Evolutionary conservation across 257 asterid genomes (phyloP).

Genomic region (Solanum peruvianum): DNA sequence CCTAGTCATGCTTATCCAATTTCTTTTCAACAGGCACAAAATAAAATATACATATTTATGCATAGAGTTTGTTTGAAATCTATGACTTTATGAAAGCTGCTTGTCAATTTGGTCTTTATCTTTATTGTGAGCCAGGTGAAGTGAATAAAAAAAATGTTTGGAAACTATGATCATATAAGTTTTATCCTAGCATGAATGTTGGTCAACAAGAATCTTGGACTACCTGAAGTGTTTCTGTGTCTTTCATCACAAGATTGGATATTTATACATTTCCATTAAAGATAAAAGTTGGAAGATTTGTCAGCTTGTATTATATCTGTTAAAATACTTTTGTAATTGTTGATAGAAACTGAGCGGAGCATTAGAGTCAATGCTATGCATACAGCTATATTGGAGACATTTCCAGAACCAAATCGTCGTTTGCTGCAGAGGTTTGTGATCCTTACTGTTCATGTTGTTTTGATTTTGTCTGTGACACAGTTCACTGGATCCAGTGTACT

Average conservation of each 20-base stretch:
- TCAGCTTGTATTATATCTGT: not conserved
- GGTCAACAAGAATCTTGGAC: not conserved
- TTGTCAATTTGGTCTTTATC: not conserved
- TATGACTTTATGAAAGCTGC: not conserved
- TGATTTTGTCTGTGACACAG: not conserved
- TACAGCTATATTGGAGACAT: conserved; percentile 90
- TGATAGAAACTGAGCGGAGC: conserved; percentile 77
- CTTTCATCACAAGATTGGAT: not conserved
- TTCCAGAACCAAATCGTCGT: conserved; percentile 98
- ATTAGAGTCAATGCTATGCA: conserved; percentile 75
- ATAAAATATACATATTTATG: not conserved
- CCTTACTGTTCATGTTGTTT: not conserved
- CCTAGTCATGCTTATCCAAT: not conserved
- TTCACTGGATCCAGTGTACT: not conserved
- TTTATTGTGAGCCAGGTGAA: not conserved
- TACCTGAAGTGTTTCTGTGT: not conserved
- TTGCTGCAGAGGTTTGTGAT: conserved; percentile 66
- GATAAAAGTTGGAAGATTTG: not conserved
- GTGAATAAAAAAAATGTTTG: not conserved
- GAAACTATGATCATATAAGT: not conserved
- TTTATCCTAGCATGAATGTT: not conserved
- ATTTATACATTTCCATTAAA: not conserved
- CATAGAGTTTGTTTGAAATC: not conserved
- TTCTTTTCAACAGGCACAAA: not conserved
- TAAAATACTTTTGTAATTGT: conserved; percentile 7